Evolutionary conservation across 176 grass and related monocot species (phyloP).

Genomic region (Thalia dealbata): DNA sequence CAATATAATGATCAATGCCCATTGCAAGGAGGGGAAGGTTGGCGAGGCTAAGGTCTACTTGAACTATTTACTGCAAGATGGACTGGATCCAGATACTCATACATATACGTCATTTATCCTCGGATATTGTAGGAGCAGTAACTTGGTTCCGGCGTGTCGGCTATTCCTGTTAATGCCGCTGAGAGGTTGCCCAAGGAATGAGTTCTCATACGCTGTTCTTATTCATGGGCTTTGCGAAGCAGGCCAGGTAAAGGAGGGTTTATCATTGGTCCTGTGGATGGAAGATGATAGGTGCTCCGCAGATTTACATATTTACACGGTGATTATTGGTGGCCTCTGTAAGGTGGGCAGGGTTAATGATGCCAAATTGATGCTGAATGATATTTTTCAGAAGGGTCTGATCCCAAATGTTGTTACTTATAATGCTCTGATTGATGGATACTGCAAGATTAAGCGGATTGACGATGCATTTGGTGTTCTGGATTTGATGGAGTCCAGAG

Average conservation of each 20-base stretch:
- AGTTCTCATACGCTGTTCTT: slow-evolving; percentile 56
- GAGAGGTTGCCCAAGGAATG: slow-evolving; percentile 41
- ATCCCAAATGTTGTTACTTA: slow-evolving; percentile 59
- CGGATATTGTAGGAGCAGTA: slow-evolving; percentile 47
- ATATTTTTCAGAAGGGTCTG: slow-evolving; percentile 36
- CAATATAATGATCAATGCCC: slow-evolving; percentile 74
- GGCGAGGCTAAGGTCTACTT: slow-evolving; percentile 53
- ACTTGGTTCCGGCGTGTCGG: slow-evolving; percentile 43
- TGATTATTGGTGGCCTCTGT: slow-evolving; percentile 67
- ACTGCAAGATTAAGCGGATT: slow-evolving; percentile 54
- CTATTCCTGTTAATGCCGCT: slow-evolving; percentile 84
- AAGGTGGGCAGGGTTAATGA: slow-evolving; percentile 39
- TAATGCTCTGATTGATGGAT: slow-evolving; percentile 73
- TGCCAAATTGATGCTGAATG: slow-evolving; percentile 45
- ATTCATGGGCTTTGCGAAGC: slow-evolving; percentile 53
- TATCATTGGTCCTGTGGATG: slow-evolving; percentile 44
- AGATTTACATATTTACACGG: slow-evolving; percentile 53
- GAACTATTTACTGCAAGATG: slow-evolving; percentile 38
- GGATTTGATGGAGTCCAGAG: slow-evolving; percentile 37
- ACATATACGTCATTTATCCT: slow-evolving; percentile 69
- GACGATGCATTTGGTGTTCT: slow-evolving; percentile 40
- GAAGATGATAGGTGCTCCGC: slow-evolving; percentile 28
- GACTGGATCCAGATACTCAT: slow-evolving; percentile 46
- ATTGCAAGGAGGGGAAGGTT: slow-evolving; percentile 61
- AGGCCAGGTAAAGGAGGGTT: slow-evolving; percentile 40